phyloP scores from a whole-genome alignment of 768 basidiomycete genomes.

The Mrakia frigida region DNA sequence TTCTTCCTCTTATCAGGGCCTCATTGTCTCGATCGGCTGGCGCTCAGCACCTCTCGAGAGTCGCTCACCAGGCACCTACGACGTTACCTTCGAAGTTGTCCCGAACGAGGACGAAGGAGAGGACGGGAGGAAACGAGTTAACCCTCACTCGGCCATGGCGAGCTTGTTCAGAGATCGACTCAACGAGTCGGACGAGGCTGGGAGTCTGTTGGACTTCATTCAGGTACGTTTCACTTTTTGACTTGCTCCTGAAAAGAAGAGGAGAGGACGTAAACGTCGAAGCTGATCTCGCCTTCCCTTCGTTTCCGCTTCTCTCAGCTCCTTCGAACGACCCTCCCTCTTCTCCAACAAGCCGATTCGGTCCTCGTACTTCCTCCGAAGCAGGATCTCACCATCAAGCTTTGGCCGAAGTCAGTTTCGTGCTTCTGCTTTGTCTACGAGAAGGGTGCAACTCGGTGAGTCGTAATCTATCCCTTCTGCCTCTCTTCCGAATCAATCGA shows the following conservation, averaged over 20 bases:
- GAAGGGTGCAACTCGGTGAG: conserved; percentile 10
- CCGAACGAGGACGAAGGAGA: conserved; percentile 16
- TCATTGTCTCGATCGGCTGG: conserved; percentile 39
- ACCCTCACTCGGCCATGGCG: conserved; percentile 72
- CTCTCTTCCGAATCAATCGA: not conserved
- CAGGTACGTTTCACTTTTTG: conserved; percentile 1
- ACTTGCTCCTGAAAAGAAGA: not conserved
- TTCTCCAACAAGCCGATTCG: conserved; percentile 5
- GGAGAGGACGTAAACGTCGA: no score
- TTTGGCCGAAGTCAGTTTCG: conserved; percentile 27
- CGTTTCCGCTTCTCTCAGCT: not conserved
- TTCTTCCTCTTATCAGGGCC: conserved; percentile 32
- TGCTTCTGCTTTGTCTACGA: conserved; percentile 29
- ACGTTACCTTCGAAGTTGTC: conserved; percentile 37
- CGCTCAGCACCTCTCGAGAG: conserved; percentile 29
- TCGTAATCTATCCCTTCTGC: not conserved
- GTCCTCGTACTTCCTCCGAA: not conserved
- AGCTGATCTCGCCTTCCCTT: not conserved
- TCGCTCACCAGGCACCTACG: conserved; percentile 38
- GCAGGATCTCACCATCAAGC: not conserved
- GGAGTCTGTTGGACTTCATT: conserved; percentile 2
- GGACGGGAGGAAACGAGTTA: conserved; percentile 24
- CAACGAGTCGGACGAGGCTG: conserved; percentile 56
- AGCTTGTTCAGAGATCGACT: conserved; percentile 67
- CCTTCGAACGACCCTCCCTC: conserved; percentile 19